Evolutionary conservation across 179 eudicot species (phyloP).

Genomic region (Silene vulgaris): DNA sequence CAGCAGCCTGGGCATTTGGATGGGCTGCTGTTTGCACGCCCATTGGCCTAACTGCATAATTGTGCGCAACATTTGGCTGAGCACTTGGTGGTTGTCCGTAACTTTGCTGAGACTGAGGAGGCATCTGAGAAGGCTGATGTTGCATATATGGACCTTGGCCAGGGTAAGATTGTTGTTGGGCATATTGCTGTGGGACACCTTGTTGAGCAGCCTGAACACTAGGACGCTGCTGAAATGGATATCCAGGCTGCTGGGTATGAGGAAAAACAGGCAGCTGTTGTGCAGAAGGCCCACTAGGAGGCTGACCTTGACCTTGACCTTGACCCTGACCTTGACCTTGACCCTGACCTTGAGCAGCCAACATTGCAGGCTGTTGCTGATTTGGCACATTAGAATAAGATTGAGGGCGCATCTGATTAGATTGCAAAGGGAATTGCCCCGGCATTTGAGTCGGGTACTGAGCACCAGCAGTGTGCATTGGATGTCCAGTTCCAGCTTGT

Average conservation of each 20-base stretch:
- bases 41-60: conserved; percentile 43
- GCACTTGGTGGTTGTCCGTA: conserved; percentile 33
- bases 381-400: conserved; percentile 39
- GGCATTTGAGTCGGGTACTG: conserved; percentile 40
- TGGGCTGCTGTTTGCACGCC: conserved; percentile 46
- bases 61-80: conserved; percentile 45
- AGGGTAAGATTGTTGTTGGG: conserved; percentile 50
- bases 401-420: conserved; percentile 53
- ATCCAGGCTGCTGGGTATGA: conserved; percentile 51
- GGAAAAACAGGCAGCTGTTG: conserved; percentile 45
- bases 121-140: conserved; percentile 37
- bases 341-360: conserved; percentile 37
- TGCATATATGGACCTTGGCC: conserved; percentile 44
- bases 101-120: conserved; percentile 42
- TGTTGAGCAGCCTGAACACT: conserved; percentile 51
- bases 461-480: conserved; percentile 40
- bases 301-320: conserved; percentile 25
- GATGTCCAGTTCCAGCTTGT: conserved; percentile 44
- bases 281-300: conserved; percentile 34
- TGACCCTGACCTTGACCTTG: conserved; percentile 6
- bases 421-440: conserved; percentile 57
- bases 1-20: conserved; percentile 40
- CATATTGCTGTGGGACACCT: conserved; percentile 42
- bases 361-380: conserved; percentile 45
- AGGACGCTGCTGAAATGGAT: conserved; percentile 54